These are phyloP conservation scores for Leccinum pseudoinsigne DNA, from an alignment of 1,284 basidiomycete species.

Conservation along the genomic window DNA sequence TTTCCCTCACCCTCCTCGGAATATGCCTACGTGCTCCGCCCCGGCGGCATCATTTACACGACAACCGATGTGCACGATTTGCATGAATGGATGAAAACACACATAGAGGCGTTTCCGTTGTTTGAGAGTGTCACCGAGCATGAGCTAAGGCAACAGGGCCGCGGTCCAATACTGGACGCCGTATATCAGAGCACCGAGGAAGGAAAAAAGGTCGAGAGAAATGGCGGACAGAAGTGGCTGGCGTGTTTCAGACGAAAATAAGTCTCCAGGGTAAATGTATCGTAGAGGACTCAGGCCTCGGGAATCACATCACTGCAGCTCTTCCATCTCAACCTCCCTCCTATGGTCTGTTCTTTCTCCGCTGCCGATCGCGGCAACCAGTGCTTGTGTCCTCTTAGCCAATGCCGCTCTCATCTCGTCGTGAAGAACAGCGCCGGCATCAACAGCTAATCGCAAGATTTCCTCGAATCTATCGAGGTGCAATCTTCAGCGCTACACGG, in stretches of 20 bases:
- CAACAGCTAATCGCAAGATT: slow-evolving; percentile 77
- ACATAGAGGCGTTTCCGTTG: slow-evolving; percentile 84
- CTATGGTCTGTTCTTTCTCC: slow-evolving; percentile 28
- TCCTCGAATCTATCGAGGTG: slow-evolving; percentile 93
- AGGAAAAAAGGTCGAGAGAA: slow-evolving; percentile 95
- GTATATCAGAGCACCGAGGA: slow-evolving; percentile 91
- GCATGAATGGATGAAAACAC: slow-evolving; percentile 94
- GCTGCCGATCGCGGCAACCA: slow-evolving; percentile 52
- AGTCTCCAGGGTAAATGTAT: slow-evolving; percentile 25
- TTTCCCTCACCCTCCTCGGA: slow-evolving; percentile 92
- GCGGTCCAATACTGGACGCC: slow-evolving; percentile 75
- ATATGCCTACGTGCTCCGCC: slow-evolving; percentile 92
- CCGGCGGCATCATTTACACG: slow-evolving; percentile 95
- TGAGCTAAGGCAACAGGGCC: slow-evolving; percentile 69
- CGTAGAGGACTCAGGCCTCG: neutral
- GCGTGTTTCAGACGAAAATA: slow-evolving; percentile 77
- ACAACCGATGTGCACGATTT: slow-evolving; percentile 97
- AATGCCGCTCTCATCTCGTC: slow-evolving; percentile 83
- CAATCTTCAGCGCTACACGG: slow-evolving; percentile 82
- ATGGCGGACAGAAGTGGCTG: slow-evolving; percentile 87
- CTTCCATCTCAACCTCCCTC: slow-evolving; percentile 33
- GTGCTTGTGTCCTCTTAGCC: slow-evolving; percentile 58
- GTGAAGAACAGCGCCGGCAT: slow-evolving; percentile 80
- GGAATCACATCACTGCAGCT: slow-evolving; percentile 19
- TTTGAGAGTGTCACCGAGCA: slow-evolving; percentile 83